Conservation (phyloP, 106 monocot genomes). For the Acanthochlamys bracteata region DNA sequence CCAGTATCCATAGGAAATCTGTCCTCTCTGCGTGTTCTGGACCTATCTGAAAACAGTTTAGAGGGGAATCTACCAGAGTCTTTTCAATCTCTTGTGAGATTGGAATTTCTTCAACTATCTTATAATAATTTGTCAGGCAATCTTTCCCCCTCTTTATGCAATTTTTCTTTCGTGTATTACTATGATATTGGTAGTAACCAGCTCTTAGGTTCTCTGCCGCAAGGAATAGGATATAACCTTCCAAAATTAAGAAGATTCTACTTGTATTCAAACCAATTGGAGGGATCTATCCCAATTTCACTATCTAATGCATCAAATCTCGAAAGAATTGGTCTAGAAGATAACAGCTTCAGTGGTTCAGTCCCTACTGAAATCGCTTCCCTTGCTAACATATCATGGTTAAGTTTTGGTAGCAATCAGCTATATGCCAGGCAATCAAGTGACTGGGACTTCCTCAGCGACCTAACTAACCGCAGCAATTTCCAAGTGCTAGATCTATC, state of each 20-base stretch:
- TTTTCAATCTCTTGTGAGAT: background rate
- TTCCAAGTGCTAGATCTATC: conserved; percentile 3
- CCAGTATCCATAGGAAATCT: conserved; percentile 20
- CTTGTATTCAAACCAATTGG: conserved; percentile 2
- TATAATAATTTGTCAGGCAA: conserved; percentile 22
- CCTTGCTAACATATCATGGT: conserved; percentile 1
- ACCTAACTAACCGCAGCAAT: conserved; percentile 6
- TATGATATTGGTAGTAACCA: conserved; percentile 4
- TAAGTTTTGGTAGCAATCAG: conserved; percentile 8
- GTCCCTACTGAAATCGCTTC: conserved; percentile 17
- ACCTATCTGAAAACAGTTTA: conserved; percentile 5
- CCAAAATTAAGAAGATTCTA: conserved; percentile 4
- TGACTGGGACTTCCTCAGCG: conserved; percentile 25
- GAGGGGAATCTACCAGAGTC: conserved; percentile 3
- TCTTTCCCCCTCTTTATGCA: conserved; percentile 18
- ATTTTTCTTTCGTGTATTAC: conserved; percentile 8
- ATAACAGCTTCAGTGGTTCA: conserved; percentile 15
- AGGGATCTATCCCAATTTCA: conserved; percentile 16
- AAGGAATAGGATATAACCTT: conserved; percentile 2
- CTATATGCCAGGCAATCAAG: conserved; percentile 10
- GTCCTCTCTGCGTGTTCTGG: conserved; percentile 4
- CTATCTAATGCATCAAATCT: conserved; percentile 17
- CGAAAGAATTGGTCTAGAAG: conserved; percentile 1
- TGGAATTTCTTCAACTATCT: conserved; percentile 7
- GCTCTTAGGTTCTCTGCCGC: conserved; percentile 15